Evolutionary conservation across 176 grass and related monocot species (phyloP).

Genomic region (Avena insularis): DNA sequence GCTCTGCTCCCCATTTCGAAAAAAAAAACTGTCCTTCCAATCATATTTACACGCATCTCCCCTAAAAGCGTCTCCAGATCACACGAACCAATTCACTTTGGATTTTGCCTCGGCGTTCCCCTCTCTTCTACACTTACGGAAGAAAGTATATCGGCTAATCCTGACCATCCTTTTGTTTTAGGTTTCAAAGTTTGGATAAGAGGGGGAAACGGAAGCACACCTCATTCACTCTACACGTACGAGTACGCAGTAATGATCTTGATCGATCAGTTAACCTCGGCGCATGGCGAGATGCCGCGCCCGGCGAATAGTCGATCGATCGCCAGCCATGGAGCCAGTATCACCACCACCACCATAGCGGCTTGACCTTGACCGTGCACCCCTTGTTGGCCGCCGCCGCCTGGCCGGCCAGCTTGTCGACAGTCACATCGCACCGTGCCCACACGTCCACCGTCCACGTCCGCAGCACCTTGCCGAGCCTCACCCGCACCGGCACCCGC

Average conservation of each 20-base stretch:
- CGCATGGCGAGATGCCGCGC: not conserved
- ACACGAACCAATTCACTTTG: not conserved
- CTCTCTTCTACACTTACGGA: too few species aligned
- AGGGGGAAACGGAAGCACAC: too few species aligned
- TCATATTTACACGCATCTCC: not conserved
- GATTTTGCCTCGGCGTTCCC: too few species aligned
- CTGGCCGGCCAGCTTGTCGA: constrained; percentile 54
- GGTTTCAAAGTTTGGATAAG: too few species aligned
- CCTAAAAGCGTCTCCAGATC: not conserved
- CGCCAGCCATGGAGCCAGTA: not conserved
- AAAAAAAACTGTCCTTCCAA: not conserved
- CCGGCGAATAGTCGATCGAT: not conserved
- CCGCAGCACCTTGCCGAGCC: constrained; percentile 56
- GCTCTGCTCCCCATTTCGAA: too few species aligned
- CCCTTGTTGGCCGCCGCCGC: not conserved
- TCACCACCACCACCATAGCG: constrained; percentile 63
- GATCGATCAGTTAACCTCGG: not conserved
- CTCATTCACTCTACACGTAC: not conserved
- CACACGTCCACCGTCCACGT: constrained; percentile 74
- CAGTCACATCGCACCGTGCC: constrained; percentile 68
- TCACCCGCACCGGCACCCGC: constrained; percentile 51
- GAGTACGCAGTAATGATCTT: too few species aligned
- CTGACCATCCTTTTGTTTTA: too few species aligned
- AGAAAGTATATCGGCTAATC: too few species aligned
- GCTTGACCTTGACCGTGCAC: constrained; percentile 55